Base-by-base conservation (phyloP, 139 green algal genomes). In the Chlorella sp. region DNA sequence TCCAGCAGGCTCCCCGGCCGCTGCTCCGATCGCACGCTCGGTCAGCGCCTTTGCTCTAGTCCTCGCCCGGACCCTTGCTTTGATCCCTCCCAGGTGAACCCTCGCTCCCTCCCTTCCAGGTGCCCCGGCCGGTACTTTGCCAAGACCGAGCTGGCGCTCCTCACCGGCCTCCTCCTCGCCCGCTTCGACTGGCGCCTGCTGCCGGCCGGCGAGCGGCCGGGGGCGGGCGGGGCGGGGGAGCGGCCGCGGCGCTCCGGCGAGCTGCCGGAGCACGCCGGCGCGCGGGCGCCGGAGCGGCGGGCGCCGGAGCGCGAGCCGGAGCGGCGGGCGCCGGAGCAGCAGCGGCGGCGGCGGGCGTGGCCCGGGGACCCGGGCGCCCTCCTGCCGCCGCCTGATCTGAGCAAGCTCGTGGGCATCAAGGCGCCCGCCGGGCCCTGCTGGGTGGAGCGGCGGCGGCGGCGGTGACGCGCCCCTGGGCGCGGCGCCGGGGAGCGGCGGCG, bases 51-150 rank as follows among this genome's bases (percentile, higher is more conserved):
- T 17, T 59, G 8, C 25, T 29, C 31, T 25, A 14, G 35, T 48
- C 35, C 60, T 1, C 6, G 2, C 9, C 11, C 35, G 8, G 17
- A 14, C 2, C 35, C 60, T 46, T 2, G 21, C 36, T 21, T 29
- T 5, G 19, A 56, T 15, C 6, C 3, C 27, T 3, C 8, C 48
- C 48, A 21, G 19, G 25, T 21, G 8, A 56, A 17, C 25, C 19
- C 25, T 17, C 2, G 17, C 8, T 21, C 23, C 29, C 19, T 46
- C 4, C 11, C 80, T 75, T 68, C 74, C 82, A 87, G 89, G 68
- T 95, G 89, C 70, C 91, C 89, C 8, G 89, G 91, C 3, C 73
- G 88, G 19, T 90, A 84, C 62, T 91, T 95, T 77, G 91, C 90
- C 19, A 90, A 95, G 65, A 81, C 88, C 60, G 90, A 95, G 80